Percentiles rank a stretch among this genome's conserved stretches.
phyloP scores from a whole-genome alignment of 2,329 filamentous ascomycete species.

The Didymella pomorum region DNA sequence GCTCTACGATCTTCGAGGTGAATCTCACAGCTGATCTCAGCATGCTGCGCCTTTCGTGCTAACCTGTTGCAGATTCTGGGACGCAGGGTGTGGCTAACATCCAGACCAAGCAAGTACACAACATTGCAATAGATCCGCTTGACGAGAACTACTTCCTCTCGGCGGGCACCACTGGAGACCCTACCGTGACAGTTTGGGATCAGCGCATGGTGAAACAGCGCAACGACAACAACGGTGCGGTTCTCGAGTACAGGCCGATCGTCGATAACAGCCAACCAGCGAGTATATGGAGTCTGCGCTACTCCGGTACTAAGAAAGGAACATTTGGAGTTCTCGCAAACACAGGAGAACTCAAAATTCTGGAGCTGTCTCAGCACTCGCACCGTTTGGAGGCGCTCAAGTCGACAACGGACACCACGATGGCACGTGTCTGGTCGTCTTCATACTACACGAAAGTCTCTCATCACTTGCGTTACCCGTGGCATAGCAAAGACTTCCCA shows the following conservation, averaged over 20 bases:
- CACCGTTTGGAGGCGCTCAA: conserved; percentile 37
- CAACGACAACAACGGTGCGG: conserved; percentile 57
- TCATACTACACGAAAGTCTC: conserved; percentile 56
- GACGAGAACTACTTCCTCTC: conserved; percentile 88
- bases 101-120: conserved; percentile 68
- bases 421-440: conserved; percentile 50
- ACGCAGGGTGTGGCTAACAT: conserved; percentile 58
- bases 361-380: conserved; percentile 63
- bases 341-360: conserved; percentile 65
- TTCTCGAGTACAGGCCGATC: conserved; percentile 65
- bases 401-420: conserved; percentile 30
- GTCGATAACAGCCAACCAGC: conserved; percentile 59
- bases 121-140: conserved; percentile 77
- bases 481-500: conserved; percentile 54
- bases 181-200: conserved; percentile 80
- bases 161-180: conserved; percentile 74
- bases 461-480: conserved; percentile 55
- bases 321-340: conserved; percentile 67
- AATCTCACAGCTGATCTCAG: conserved; percentile 17
- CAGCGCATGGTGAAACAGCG: conserved; percentile 61
- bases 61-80: conserved; percentile 44
- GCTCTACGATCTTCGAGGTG: conserved; percentile 81
- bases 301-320: conserved; percentile 65
- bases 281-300: conserved; percentile 69
- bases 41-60: conserved; percentile 9